A percentile compares a stretch with the other conserved stretches of the same genome.
Evolutionary conservation across 352 stramenopile genomes (phyloP).

Genomic region (Pythium aphanidermatum): DNA sequence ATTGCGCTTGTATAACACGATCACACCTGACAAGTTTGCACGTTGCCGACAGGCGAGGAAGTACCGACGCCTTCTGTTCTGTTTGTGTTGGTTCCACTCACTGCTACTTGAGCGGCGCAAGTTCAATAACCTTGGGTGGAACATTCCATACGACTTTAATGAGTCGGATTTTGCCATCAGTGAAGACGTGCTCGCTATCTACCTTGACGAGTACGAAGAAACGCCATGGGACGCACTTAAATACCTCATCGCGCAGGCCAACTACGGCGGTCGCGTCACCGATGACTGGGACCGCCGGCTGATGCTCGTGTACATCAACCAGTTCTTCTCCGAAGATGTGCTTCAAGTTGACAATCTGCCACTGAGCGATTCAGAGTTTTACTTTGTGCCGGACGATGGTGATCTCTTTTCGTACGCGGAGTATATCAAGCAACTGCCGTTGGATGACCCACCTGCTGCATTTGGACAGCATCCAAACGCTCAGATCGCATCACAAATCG

Average conservation of each 20-base stretch:
- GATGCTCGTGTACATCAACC: constrained; percentile 95
- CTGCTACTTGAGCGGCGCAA: constrained; percentile 93
- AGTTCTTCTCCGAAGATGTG: constrained; percentile 92
- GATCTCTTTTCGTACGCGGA: constrained; percentile 86
- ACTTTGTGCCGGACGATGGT: constrained; percentile 91
- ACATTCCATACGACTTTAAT: constrained; percentile 98
- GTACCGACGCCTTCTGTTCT: constrained; percentile 93
- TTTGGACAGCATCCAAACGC: constrained; percentile 96
- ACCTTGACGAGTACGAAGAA: constrained; percentile 91
- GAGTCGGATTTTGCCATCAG: constrained; percentile 96
- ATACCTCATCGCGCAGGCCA: constrained; percentile 95
- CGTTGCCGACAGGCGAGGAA: constrained; percentile 82
- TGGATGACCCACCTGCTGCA: constrained; percentile 86
- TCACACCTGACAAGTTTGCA: constrained; percentile 83
- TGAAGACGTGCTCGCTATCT: constrained; percentile 94
- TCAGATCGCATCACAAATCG: constrained; percentile 93
- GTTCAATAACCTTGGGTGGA: constrained; percentile 96
- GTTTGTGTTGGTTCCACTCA: constrained; percentile 95
- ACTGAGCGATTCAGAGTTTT: constrained; percentile 89
- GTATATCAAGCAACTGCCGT: constrained; percentile 87
- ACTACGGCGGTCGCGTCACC: constrained; percentile 95
- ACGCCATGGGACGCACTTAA: constrained; percentile 92
- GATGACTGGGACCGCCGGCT: constrained; percentile 94
- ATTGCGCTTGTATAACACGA: constrained; percentile 92
- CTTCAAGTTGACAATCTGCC: constrained; percentile 79